Conservation (phyloP, 1,139 yeast species). For the Meyerozyma smithsonii region DNA sequence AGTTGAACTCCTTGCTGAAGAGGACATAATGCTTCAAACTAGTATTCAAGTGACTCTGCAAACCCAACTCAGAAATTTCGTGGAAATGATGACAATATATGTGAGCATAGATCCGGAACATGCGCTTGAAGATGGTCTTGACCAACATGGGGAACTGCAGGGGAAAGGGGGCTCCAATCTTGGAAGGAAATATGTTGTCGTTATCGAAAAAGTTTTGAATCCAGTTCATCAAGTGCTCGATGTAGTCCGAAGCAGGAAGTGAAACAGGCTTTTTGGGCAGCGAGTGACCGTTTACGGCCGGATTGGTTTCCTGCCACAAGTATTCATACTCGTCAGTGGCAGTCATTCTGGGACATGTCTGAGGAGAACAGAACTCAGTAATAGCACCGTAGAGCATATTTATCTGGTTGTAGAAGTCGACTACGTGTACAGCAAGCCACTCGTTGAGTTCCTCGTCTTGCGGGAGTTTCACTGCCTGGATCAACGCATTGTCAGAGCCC, state of each 20-base stretch:
- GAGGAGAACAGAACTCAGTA: conserved; percentile 93
- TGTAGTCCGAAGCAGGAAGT: conserved; percentile 89
- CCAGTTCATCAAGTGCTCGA: conserved; percentile 92
- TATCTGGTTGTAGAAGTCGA: conserved; percentile 88
- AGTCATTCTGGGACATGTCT: conserved; percentile 90
- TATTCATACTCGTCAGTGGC: conserved; percentile 97
- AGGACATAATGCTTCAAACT: conserved; percentile 90
- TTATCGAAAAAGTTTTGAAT: conserved; percentile 86
- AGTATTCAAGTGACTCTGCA: conserved; percentile 90
- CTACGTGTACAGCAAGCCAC: conserved; percentile 95
- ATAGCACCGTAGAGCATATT: conserved; percentile 96
- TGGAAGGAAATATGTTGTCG: conserved; percentile 84
- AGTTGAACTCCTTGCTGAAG: conserved; percentile 76
- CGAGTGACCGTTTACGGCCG: conserved; percentile 35
- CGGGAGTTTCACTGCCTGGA: conserved; percentile 91
- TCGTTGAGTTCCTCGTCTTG: conserved; percentile 89
- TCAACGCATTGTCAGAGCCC: conserved; percentile 86
- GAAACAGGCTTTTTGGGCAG: conserved; percentile 47
- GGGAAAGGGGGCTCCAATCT: conserved; percentile 81
- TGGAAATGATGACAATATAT: conserved; percentile 97
- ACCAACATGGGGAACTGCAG: conserved; percentile 68
- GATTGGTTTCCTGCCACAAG: conserved; percentile 79
- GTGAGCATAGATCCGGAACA: conserved; percentile 96
- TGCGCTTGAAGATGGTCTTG: conserved; percentile 80
- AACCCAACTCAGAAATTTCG: conserved; percentile 84